Evolutionary conservation across 2,329 filamentous ascomycete species (phyloP).

Genomic region (Aspergillus amoenus): DNA sequence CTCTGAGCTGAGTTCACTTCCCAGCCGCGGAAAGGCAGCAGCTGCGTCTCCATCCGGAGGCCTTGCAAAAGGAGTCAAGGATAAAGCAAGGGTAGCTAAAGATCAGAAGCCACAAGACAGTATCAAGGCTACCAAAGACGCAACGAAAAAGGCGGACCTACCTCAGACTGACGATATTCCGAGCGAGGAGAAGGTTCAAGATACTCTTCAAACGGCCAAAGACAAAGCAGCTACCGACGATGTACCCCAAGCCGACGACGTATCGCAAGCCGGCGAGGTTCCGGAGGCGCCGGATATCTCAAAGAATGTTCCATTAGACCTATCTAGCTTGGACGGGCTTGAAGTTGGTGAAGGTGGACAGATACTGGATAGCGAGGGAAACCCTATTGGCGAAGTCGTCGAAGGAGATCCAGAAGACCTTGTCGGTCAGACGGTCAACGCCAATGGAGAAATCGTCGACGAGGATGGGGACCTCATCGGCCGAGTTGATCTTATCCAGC

Average conservation of each 20-base stretch:
- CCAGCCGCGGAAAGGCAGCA: not conserved
- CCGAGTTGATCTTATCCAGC: too few relatives aligned
- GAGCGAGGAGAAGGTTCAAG: not conserved
- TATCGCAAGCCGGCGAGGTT: not conserved
- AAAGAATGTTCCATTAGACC: conserved; percentile 19
- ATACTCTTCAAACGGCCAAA: not conserved
- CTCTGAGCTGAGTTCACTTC: not conserved
- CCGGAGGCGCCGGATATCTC: conserved; percentile 16
- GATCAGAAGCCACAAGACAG: not conserved
- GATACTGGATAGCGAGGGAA: conserved; percentile 36
- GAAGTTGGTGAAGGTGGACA: conserved; percentile 38
- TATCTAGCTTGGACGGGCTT: conserved; percentile 41
- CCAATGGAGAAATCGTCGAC: conserved; percentile 4
- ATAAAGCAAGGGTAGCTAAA: not conserved
- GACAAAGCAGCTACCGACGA: not conserved
- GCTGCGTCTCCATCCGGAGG: not conserved
- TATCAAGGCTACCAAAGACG: not conserved
- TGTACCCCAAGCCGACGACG: not conserved
- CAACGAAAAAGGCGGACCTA: not conserved
- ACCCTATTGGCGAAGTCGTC: conserved; percentile 37
- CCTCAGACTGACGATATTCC: not conserved
- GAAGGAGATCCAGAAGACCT: conserved; percentile 44
- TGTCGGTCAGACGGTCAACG: conserved; percentile 37
- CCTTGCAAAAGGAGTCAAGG: not conserved
- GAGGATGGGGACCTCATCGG: conserved; percentile 28